These are phyloP conservation scores for Acacia crassicarpa DNA, from an alignment of 306 rosid species.

Conservation along the genomic window DNA sequence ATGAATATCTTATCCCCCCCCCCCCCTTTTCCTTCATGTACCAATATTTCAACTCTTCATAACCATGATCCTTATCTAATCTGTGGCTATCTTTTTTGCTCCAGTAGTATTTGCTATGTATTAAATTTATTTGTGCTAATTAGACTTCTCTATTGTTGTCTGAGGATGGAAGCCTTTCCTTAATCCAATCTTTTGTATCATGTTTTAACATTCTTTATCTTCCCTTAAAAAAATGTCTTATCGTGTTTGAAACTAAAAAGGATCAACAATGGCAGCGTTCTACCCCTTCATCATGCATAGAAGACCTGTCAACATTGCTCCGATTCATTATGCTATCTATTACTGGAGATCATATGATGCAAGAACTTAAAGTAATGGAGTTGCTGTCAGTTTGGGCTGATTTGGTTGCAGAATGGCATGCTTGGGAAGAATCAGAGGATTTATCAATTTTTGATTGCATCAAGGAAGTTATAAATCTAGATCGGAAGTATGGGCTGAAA, in stretches of 20 bases:
- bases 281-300: conserved; percentile 63
- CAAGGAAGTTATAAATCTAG: conserved; percentile 65
- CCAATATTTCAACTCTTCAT: not conserved
- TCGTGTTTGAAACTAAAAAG: conserved; percentile 36
- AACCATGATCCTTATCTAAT: not conserved
- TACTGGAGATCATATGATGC: conserved; percentile 52
- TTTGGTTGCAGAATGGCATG: conserved; percentile 80
- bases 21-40: not conserved
- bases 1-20: not conserved
- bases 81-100: not conserved
- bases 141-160: conserved; percentile 7
- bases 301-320: conserved; percentile 72
- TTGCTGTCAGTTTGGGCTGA: conserved; percentile 76
- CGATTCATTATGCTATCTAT: conserved; percentile 58
- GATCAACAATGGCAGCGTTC: conserved; percentile 46
- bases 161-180: not conserved
- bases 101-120: conserved; percentile 7
- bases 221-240: not conserved
- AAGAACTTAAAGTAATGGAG: conserved; percentile 73
- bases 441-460: conserved; percentile 76
- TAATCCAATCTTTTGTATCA: not conserved
- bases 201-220: conserved; percentile 1
- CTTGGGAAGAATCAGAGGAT: conserved; percentile 92
- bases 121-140: conserved; percentile 19
- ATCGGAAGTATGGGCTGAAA: conserved; percentile 44